Evolutionary conservation across 495 filamentous ascomycete species (phyloP), one percentile per base, ranked within the genome.

Genomic region (Annulohypoxylon moriforme): DNA sequence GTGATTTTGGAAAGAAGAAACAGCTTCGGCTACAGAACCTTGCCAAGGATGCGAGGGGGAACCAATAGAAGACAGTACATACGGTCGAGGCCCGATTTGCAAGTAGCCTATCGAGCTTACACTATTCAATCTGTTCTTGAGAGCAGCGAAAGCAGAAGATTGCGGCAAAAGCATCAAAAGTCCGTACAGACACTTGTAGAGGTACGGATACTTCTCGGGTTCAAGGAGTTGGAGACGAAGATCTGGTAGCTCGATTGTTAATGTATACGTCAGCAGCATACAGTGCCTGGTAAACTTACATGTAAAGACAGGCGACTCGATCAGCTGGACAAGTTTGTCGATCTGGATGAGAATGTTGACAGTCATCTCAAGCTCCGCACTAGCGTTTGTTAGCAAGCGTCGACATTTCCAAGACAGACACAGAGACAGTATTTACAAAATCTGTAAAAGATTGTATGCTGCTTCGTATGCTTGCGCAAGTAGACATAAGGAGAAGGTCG

Each of bases 271-370:
- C 38, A 10, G 8, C 22, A 31, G 40, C 18, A 16, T 71, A 70
- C n/a, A 34, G 25, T 40, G 11, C 0, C 31, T 57, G 18, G 50
- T 29, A 5, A 29, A 76, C 86, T 68, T 78, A 95, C 93, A 98
- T 42, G 96, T 99, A 76, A 98, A 99, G 2, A 99, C 96, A 1
- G 96, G 96, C 0, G 94, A 98, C 78, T 99, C 96, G 6, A 99
- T 87, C 3, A 99, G 89, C 81, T 99, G 96, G 13, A 99, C 96
- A 40, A 99, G 86, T 78, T 99, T 99, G 80, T 99, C 96, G 76
- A 99, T 97, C 78, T 99, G 96, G 57, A 99, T 98, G 60, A 99
- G 89, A 82, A 98, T 96, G 68, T 96, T 97, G 69, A 99, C 95
- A 0, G 96, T 98, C 92, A 98, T 98, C 81, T 99, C 96, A 25